Conservation (phyloP, 2,329 filamentous ascomycete genomes). For the Macrophomina pseudophaseolina region DNA sequence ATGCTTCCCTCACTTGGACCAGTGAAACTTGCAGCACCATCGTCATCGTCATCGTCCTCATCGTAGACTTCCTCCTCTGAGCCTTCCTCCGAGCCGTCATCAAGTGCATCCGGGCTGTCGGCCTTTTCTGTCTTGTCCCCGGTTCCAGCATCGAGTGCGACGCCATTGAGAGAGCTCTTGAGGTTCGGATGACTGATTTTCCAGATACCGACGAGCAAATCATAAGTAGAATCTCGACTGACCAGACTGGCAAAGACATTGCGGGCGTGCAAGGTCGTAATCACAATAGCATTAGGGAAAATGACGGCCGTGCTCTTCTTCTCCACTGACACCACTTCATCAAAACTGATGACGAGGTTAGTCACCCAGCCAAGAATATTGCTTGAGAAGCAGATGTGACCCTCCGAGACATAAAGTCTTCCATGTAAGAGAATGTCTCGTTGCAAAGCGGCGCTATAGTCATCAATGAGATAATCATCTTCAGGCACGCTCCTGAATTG, state of each 20-base stretch:
- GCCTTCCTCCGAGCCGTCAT: constrained; percentile 60
- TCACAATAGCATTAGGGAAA: constrained; percentile 97
- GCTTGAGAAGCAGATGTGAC: constrained; percentile 97
- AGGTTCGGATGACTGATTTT: constrained; percentile 93
- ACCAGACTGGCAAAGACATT: constrained; percentile 96
- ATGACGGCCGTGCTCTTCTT: constrained; percentile 94
- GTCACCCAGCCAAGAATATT: constrained; percentile 99
- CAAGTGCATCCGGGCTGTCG: constrained; percentile 51
- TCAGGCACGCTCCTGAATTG: constrained; percentile 96
- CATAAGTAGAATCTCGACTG: constrained; percentile 93
- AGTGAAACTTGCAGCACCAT: constrained; percentile 67
- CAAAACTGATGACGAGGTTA: constrained; percentile 96
- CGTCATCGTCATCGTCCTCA: constrained; percentile 78
- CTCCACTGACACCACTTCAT: constrained; percentile 95
- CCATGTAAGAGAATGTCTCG: constrained; percentile 94
- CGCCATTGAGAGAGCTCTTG: constrained; percentile 88
- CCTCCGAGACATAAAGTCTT: constrained; percentile 93
- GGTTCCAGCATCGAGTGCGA: constrained; percentile 75
- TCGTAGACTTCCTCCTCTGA: constrained; percentile 80
- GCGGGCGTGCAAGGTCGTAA: constrained; percentile 92
- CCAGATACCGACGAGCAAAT: constrained; percentile 97
- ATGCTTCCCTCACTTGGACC: constrained; percentile 61
- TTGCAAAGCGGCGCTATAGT: constrained; percentile 96
- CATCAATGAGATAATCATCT: constrained; percentile 96
- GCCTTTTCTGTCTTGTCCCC: constrained; percentile 92